These are phyloP conservation scores for Penicillium sp. DNA, from an alignment of 2,329 filamentous ascomycete genomes.

Conservation along the genomic window DNA sequence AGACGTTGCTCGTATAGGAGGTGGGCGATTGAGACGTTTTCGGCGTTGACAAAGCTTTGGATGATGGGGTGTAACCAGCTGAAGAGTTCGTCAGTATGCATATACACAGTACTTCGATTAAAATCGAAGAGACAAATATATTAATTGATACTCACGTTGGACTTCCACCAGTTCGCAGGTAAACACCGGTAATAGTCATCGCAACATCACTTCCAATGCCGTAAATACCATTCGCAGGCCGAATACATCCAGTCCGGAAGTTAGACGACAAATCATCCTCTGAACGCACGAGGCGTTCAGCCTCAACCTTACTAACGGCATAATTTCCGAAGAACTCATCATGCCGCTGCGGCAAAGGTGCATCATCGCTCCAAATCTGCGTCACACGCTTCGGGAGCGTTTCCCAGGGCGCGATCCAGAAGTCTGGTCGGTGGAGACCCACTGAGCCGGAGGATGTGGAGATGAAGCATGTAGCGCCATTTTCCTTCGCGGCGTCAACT, in stretches of 20 bases:
- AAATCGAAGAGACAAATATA: background rate
- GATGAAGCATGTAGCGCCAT: constrained; percentile 53
- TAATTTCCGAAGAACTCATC: constrained; percentile 52
- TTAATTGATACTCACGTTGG: constrained; percentile 29
- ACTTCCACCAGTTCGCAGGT: constrained; percentile 39
- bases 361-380: constrained; percentile 50
- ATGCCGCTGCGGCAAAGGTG: constrained; percentile 40
- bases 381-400: constrained; percentile 40
- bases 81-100: background rate
- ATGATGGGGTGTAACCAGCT: constrained; percentile 48
- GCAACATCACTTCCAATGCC: constrained; percentile 47
- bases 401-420: constrained; percentile 49
- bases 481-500: constrained; percentile 47
- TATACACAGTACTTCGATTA: background rate
- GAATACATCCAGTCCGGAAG: constrained; percentile 56
- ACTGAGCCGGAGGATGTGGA: constrained; percentile 56
- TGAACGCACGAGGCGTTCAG: constrained; percentile 52
- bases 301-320: constrained; percentile 52
- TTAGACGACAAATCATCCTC: constrained; percentile 38
- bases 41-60: constrained; percentile 53
- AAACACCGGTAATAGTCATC: constrained; percentile 38
- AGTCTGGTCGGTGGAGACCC: constrained; percentile 42
- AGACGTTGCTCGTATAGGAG: constrained; percentile 55
- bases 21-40: constrained; percentile 57
- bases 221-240: constrained; percentile 57